Evolutionary conservation across 2,329 filamentous ascomycete species (phyloP).

Genomic region (Monosporascus sp.): DNA sequence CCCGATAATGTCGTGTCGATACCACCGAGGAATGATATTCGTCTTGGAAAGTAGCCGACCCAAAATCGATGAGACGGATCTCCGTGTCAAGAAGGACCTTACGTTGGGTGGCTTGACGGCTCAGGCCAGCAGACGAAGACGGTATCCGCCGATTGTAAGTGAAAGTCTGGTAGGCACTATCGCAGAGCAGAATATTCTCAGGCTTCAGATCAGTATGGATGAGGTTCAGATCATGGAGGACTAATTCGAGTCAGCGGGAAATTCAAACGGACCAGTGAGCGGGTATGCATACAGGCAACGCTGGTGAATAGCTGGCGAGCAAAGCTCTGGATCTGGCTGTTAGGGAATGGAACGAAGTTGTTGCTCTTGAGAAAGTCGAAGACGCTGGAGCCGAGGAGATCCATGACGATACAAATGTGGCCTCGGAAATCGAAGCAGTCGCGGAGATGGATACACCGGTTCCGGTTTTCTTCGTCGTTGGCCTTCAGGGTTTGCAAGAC

Average conservation of each 20-base stretch:
- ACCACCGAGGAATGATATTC: slow-evolving; percentile 70
- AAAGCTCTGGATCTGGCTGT: slow-evolving; percentile 97
- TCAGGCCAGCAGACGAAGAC: slow-evolving; percentile 56
- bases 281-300: slow-evolving; percentile 76
- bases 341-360: slow-evolving; percentile 91
- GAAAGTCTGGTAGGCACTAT: slow-evolving; percentile 62
- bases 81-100: slow-evolving; percentile 63
- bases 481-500: slow-evolving; percentile 87
- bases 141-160: slow-evolving; percentile 66
- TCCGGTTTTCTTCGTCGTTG: slow-evolving; percentile 87
- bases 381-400: slow-evolving; percentile 83
- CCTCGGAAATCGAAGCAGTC: slow-evolving; percentile 97
- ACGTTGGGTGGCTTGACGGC: slow-evolving; percentile 57
- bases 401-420: slow-evolving; percentile 84
- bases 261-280: not conserved
- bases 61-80: slow-evolving; percentile 66
- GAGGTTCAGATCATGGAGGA: slow-evolving; percentile 92
- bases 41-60: slow-evolving; percentile 66
- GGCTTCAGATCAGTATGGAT: slow-evolving; percentile 83
- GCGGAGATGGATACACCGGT: slow-evolving; percentile 91
- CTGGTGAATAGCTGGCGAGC: slow-evolving; percentile 95
- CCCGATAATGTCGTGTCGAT: slow-evolving; percentile 64
- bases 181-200: slow-evolving; percentile 63
- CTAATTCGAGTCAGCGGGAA: slow-evolving; percentile 38
- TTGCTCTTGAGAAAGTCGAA: slow-evolving; percentile 98